phyloP scores from a whole-genome alignment of 192 early-diverging fungal species.

The Backusella mclennaniae region DNA sequence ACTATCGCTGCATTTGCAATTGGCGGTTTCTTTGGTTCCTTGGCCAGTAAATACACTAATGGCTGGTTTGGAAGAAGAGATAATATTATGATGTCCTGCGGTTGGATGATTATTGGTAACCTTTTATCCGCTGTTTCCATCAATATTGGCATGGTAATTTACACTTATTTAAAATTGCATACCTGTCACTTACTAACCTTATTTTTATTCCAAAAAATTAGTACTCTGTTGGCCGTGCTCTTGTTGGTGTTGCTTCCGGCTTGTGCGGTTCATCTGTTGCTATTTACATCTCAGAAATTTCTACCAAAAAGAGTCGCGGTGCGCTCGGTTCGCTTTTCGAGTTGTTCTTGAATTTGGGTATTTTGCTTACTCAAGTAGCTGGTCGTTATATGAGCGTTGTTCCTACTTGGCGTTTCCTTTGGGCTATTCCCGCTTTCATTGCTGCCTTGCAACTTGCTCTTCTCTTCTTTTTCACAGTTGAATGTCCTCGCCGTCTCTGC shows the following conservation, averaged over 20 bases:
- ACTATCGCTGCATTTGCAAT: slow-evolving; percentile 45
- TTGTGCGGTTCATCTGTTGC: slow-evolving; percentile 58
- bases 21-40: slow-evolving; percentile 57
- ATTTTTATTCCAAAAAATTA: neutral
- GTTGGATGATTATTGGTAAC: slow-evolving; percentile 64
- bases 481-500: slow-evolving; percentile 72
- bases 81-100: slow-evolving; percentile 63
- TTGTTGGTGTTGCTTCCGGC: slow-evolving; percentile 77
- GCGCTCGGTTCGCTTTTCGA: slow-evolving; percentile 73
- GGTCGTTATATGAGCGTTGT: slow-evolving; percentile 61
- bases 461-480: slow-evolving; percentile 66
- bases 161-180: neutral
- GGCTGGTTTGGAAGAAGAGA: slow-evolving; percentile 48
- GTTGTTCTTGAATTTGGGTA: slow-evolving; percentile 77
- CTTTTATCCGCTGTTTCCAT: slow-evolving; percentile 63
- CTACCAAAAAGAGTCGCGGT: slow-evolving; percentile 70
- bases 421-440: slow-evolving; percentile 62
- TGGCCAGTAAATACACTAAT: slow-evolving; percentile 49
- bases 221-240: slow-evolving; percentile 65
- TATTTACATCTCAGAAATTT: slow-evolving; percentile 79
- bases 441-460: slow-evolving; percentile 58
- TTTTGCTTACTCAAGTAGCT: slow-evolving; percentile 68
- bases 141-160: slow-evolving; percentile 57
- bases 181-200: neutral
- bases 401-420: slow-evolving; percentile 72